phyloP scores from a whole-genome alignment of 225 moss, liverwort and hornwort genomes.

The Polytrichum formosum region DNA sequence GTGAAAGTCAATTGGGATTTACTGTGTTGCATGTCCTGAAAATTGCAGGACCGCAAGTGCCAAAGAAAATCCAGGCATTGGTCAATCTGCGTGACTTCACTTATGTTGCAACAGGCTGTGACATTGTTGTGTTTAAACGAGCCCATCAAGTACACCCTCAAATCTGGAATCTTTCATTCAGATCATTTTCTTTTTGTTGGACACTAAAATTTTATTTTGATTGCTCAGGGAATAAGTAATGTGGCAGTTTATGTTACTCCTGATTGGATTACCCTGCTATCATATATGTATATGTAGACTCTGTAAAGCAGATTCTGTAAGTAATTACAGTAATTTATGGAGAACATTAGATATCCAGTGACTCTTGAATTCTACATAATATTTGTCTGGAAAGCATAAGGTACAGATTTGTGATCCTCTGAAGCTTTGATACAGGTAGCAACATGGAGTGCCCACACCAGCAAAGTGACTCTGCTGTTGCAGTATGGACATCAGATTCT shows the following conservation, averaged over 20 bases:
- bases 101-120: conserved; percentile 72
- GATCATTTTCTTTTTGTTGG: background rate
- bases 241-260: too few species aligned
- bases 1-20: background rate
- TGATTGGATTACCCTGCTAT: too few species aligned
- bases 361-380: too few species aligned
- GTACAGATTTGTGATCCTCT: background rate
- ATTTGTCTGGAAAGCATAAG: too few species aligned
- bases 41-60: conserved; percentile 63
- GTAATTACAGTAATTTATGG: too few species aligned
- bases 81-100: conserved; percentile 81
- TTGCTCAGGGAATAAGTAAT: too few species aligned
- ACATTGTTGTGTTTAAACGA: conserved; percentile 78
- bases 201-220: background rate
- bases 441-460: conserved; percentile 64
- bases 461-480: conserved; percentile 66
- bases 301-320: too few species aligned
- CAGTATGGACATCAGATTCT: conserved; percentile 80
- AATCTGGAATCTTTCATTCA: background rate
- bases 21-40: background rate
- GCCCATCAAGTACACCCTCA: conserved; percentile 47
- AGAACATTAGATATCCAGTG: too few species aligned
- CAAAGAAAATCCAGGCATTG: conserved; percentile 72
- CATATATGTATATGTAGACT: too few species aligned
- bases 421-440: conserved; percentile 39